Evolutionary conservation across 1,284 basidiomycete genomes (phyloP).

Genomic region (Heterobasidion occidentale): DNA sequence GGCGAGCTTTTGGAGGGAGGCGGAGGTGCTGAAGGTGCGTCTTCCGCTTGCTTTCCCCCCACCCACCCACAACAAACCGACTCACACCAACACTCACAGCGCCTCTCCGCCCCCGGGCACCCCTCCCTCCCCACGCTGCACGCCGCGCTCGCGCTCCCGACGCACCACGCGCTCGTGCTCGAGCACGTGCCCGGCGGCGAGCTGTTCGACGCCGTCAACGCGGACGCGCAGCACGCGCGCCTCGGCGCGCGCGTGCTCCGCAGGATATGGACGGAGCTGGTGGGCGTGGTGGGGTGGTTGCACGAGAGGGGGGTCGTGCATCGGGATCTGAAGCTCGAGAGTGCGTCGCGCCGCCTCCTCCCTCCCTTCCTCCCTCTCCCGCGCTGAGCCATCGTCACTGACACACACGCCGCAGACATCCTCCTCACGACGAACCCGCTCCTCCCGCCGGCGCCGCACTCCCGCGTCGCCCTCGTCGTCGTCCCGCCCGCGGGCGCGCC

Average conservation of each 20-base stretch:
- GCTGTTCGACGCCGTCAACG: constrained; percentile 72
- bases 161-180: constrained; percentile 77
- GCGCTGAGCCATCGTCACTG: constrained; percentile 8
- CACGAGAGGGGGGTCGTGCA: constrained; percentile 84
- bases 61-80: too few species aligned
- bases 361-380: neutral
- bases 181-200: constrained; percentile 80
- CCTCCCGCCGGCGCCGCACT: too few species aligned
- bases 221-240: constrained; percentile 41
- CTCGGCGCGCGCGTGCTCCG: constrained; percentile 57
- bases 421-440: constrained; percentile 38
- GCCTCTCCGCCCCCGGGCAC: constrained; percentile 41
- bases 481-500: constrained; percentile 29
- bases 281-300: constrained; percentile 83
- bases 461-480: too few species aligned
- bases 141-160: constrained; percentile 64
- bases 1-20: constrained; percentile 82
- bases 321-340: constrained; percentile 92
- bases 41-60: neutral
- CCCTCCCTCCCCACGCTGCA: constrained; percentile 69
- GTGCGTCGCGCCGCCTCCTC: constrained; percentile 37
- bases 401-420: constrained; percentile 30
- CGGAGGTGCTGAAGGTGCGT: constrained; percentile 72
- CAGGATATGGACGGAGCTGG: constrained; percentile 76
- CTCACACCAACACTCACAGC: neutral